These are phyloP conservation scores for Chrysochromulina parva DNA, from an alignment of 78 protist species.

Conservation along the genomic window DNA sequence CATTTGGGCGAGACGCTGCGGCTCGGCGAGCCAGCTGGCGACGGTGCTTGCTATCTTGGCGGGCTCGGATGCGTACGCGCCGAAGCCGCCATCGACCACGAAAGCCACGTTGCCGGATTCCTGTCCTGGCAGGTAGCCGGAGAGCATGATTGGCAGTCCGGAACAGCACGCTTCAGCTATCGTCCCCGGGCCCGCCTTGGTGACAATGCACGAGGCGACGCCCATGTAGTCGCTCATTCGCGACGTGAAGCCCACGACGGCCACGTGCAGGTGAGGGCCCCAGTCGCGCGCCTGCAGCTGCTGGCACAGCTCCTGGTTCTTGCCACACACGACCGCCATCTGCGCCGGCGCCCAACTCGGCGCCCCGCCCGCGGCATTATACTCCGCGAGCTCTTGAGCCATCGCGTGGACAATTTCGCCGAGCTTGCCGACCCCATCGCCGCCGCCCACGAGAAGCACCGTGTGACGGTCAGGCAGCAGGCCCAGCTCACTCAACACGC, in stretches of 20 bases:
- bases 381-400: background rate
- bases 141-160: constrained; percentile 12
- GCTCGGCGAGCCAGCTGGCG: background rate
- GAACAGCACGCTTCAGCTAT: background rate
- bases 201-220: background rate
- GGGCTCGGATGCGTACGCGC: background rate
- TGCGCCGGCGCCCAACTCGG: background rate
- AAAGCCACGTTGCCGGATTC: constrained; percentile 13
- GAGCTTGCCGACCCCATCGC: constrained; percentile 19
- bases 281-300: background rate
- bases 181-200: constrained; percentile 33
- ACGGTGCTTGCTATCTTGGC: background rate
- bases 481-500: too few relatives aligned
- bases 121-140: background rate
- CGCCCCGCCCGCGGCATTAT: too few relatives aligned
- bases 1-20: too few relatives aligned
- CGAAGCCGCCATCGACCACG: background rate
- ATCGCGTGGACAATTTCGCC: background rate
- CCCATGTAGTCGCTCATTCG: background rate
- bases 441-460: constrained; percentile 22
- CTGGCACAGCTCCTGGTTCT: background rate
- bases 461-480: too few relatives aligned
- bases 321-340: constrained; percentile 12
- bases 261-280: background rate
- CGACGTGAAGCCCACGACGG: background rate